Evolutionary conservation across 2,329 filamentous ascomycete species (phyloP).

Genomic region (Pleomassaria siparia): DNA sequence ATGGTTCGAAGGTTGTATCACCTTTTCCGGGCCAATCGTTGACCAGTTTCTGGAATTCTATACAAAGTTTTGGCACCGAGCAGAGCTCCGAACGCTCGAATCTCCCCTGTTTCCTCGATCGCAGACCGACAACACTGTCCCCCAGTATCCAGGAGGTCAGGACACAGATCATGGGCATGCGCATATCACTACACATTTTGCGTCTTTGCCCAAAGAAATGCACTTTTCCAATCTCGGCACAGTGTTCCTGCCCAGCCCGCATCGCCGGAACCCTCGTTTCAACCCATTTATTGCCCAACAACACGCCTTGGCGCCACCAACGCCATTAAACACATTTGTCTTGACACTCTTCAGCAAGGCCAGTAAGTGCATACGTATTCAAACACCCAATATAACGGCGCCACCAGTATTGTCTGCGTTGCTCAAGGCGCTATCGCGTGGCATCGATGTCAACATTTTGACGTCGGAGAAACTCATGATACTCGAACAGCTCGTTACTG

Average conservation of each 20-base stretch:
- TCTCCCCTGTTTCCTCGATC: background rate
- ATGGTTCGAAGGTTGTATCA: conserved; percentile 81
- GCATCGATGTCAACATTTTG: conserved; percentile 67
- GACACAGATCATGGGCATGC: conserved; percentile 6
- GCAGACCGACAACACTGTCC: background rate
- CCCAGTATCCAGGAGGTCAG: background rate
- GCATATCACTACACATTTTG: conserved; percentile 8
- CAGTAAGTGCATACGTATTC: conserved; percentile 62
- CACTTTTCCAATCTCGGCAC: conserved; percentile 48
- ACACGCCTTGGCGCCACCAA: conserved; percentile 61
- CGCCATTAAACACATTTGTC: conserved; percentile 68
- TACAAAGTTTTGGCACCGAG: conserved; percentile 63
- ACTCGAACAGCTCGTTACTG: conserved; percentile 77
- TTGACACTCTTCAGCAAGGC: conserved; percentile 63
- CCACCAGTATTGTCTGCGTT: conserved; percentile 64
- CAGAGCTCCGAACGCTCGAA: conserved; percentile 12
- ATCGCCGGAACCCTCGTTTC: conserved; percentile 69
- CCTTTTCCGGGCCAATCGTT: conserved; percentile 65
- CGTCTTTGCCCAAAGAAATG: conserved; percentile 5
- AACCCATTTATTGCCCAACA: conserved; percentile 41
- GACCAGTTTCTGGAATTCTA: conserved; percentile 67
- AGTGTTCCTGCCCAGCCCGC: conserved; percentile 72
- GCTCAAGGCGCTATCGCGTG: conserved; percentile 61
- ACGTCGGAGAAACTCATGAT: conserved; percentile 73
- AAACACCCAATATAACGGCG: conserved; percentile 78